Evolutionary conservation across 352 stramenopile genomes (phyloP).

Genomic region (Pythium guiyangense): DNA sequence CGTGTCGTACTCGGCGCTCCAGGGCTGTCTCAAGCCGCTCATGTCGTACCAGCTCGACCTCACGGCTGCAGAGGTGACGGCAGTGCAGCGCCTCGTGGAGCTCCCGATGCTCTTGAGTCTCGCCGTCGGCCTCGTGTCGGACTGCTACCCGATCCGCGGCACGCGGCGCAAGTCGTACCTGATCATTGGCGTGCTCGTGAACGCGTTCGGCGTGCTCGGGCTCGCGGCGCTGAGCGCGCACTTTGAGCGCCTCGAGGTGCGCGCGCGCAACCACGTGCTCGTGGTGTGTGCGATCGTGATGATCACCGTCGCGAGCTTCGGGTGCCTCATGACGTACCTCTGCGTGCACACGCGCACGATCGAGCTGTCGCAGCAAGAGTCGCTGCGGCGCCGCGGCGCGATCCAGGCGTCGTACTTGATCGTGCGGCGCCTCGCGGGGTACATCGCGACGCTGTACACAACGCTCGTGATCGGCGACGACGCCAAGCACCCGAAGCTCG

Average conservation of each 20-base stretch:
- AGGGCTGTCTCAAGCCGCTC: slow-evolving; percentile 19
- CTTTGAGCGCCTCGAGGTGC: slow-evolving; percentile 9
- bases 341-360: slow-evolving; percentile 31
- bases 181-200: slow-evolving; percentile 38
- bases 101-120: slow-evolving; percentile 76
- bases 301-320: slow-evolving; percentile 14
- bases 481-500: neutral
- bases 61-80: slow-evolving; percentile 12
- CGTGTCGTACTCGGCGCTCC: slow-evolving; percentile 33
- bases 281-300: slow-evolving; percentile 20
- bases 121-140: slow-evolving; percentile 68
- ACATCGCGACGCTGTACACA: slow-evolving; percentile 8
- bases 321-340: slow-evolving; percentile 29
- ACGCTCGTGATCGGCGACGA: slow-evolving; percentile 14
- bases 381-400: slow-evolving; percentile 23
- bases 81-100: slow-evolving; percentile 28
- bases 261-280: slow-evolving; percentile 9
- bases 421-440: slow-evolving; percentile 19
- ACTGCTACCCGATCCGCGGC: slow-evolving; percentile 78
- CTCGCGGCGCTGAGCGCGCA: slow-evolving; percentile 24
- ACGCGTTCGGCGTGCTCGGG: slow-evolving; percentile 12
- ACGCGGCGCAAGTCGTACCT: slow-evolving; percentile 77
- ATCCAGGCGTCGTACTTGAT: slow-evolving; percentile 41
- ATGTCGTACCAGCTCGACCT: slow-evolving; percentile 25
- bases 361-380: slow-evolving; percentile 37